These are phyloP conservation scores for Houttuynia cordata DNA, from an alignment of 164 flowering plant genomes.

Conservation along the genomic window DNA sequence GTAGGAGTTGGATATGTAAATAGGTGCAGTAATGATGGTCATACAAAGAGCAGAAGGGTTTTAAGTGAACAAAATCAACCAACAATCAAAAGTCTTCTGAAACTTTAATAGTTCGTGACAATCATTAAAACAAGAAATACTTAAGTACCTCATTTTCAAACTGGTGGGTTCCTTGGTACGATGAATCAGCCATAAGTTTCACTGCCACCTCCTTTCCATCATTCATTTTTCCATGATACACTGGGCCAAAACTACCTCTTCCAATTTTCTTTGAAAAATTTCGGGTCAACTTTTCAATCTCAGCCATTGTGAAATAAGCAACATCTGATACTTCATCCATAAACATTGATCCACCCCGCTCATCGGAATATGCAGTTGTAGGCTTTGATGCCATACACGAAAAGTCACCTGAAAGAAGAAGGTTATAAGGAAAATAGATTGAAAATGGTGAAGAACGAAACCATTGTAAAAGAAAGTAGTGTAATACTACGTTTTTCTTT, in stretches of 20 bases:
- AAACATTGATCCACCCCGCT: constrained; percentile 29
- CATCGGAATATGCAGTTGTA: constrained; percentile 28
- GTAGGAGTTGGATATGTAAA: neutral
- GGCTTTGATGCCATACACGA: constrained; percentile 26
- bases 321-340: constrained; percentile 48
- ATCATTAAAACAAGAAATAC: neutral
- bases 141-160: constrained; percentile 70
- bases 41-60: neutral
- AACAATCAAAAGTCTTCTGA: neutral
- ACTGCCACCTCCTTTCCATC: constrained; percentile 92
- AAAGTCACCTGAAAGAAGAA: constrained; percentile 31
- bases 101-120: neutral
- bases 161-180: constrained; percentile 64
- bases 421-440: neutral
- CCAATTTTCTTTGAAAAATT: constrained; percentile 64
- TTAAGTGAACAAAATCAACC: neutral
- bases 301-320: constrained; percentile 46
- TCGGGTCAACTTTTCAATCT: constrained; percentile 66
- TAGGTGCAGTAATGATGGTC: too few relatives aligned
- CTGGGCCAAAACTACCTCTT: constrained; percentile 92
- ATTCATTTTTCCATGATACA: constrained; percentile 80
- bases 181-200: constrained; percentile 68
- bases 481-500: constrained; percentile 29
- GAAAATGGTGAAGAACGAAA: neutral
- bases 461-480: neutral